Percentiles rank a stretch among this genome's conserved stretches.
Evolutionary conservation across 352 stramenopile species (phyloP).

Genomic region (Pythium apleroticum): DNA sequence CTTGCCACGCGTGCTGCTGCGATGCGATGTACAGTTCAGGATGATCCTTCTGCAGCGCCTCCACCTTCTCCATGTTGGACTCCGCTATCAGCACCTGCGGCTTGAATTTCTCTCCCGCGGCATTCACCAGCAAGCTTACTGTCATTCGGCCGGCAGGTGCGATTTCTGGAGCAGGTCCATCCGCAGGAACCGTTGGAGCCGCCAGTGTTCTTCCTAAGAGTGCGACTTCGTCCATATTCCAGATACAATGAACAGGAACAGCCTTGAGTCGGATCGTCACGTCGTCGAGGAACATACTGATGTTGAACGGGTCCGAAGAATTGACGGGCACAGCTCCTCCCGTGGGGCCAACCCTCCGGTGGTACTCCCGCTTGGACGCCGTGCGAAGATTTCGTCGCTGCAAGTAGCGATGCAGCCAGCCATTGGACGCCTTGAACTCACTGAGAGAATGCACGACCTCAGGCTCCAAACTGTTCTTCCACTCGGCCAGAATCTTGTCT

Average conservation of each 20-base stretch:
- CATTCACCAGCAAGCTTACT: conserved; percentile 55
- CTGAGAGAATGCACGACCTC: conserved; percentile 78
- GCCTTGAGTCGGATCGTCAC: conserved; percentile 52
- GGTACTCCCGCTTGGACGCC: conserved; percentile 43
- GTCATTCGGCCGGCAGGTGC: conserved; percentile 33
- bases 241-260: conserved; percentile 59
- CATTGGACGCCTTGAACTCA: conserved; percentile 85
- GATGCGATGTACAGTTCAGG: conserved; percentile 16
- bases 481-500: conserved; percentile 79
- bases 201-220: conserved; percentile 25
- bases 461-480: conserved; percentile 60
- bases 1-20: conserved; percentile 36
- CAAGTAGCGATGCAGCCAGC: conserved; percentile 79
- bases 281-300: conserved; percentile 35
- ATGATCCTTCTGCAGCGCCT: conserved; percentile 15
- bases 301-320: conserved; percentile 23
- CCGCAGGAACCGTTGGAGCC: background rate
- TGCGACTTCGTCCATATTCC: conserved; percentile 64
- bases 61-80: conserved; percentile 16
- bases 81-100: conserved; percentile 50
- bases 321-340: conserved; percentile 9
- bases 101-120: conserved; percentile 60
- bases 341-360: conserved; percentile 20
- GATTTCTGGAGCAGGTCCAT: background rate
- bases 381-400: conserved; percentile 70